Evolutionary conservation across 352 stramenopile genomes (phyloP).

Genomic region (Phytophthora colocasiae): DNA sequence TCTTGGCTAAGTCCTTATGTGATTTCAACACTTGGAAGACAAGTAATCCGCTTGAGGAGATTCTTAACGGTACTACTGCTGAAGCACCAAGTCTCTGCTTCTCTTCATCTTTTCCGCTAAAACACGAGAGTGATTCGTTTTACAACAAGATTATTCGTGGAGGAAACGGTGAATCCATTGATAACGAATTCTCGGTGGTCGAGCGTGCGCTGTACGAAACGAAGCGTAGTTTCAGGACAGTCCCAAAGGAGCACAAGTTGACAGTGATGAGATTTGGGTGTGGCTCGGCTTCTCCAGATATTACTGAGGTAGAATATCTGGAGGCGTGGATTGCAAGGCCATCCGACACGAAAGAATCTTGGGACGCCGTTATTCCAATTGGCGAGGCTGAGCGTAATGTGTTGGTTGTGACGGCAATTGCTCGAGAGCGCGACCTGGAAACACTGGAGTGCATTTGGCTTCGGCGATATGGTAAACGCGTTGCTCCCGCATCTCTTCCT

Average conservation of each 20-base stretch:
- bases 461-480: slow-evolving; percentile 13
- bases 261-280: slow-evolving; percentile 21
- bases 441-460: slow-evolving; percentile 33
- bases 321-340: slow-evolving; percentile 21
- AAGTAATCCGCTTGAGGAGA: slow-evolving; percentile 21
- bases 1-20: slow-evolving; percentile 53
- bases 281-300: slow-evolving; percentile 6
- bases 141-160: slow-evolving; percentile 10
- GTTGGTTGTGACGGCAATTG: slow-evolving; percentile 26
- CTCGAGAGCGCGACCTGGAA: slow-evolving; percentile 3
- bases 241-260: slow-evolving; percentile 10
- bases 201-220: slow-evolving; percentile 21
- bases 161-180: background rate
- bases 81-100: slow-evolving; percentile 31
- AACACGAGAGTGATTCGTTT: slow-evolving; percentile 14
- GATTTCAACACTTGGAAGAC: slow-evolving; percentile 34
- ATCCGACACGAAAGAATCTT: slow-evolving; percentile 1
- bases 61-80: slow-evolving; percentile 3
- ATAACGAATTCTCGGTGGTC: slow-evolving; percentile 5
- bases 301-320: slow-evolving; percentile 29
- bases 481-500: background rate
- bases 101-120: slow-evolving; percentile 46
- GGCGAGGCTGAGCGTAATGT: slow-evolving; percentile 6
- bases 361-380: slow-evolving; percentile 9
- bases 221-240: slow-evolving; percentile 3